Evolutionary conservation across 1,139 yeast genomes (phyloP).

Genomic region (Taiozyma onychis): DNA sequence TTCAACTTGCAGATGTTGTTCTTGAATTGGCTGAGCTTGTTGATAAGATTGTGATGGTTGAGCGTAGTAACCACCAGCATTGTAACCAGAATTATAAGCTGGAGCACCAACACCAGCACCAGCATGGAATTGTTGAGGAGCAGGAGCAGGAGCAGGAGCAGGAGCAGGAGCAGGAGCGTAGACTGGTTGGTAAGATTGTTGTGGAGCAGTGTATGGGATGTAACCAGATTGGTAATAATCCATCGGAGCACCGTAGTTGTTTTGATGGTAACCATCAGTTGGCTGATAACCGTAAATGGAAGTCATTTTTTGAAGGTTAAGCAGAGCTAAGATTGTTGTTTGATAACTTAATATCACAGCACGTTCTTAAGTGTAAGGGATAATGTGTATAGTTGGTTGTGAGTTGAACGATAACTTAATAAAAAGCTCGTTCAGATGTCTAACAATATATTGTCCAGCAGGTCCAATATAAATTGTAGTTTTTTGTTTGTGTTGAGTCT

Average conservation of each 20-base stretch:
- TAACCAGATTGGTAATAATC: background rate
- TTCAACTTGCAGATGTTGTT: constrained; percentile 16
- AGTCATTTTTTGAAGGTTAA: constrained; percentile 6
- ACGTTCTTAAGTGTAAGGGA: background rate
- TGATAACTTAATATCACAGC: background rate
- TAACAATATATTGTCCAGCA: background rate
- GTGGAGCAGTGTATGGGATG: background rate
- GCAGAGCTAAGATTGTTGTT: background rate
- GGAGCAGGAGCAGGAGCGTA: too few relatives aligned
- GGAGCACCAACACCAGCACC: background rate
- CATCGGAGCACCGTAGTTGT: constrained; percentile 1
- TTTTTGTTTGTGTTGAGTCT: background rate
- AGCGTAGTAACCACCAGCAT: constrained; percentile 3
- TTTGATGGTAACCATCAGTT: constrained; percentile 7
- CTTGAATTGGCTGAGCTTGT: constrained; percentile 8
- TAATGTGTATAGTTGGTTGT: background rate
- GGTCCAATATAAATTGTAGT: background rate
- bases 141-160: background rate
- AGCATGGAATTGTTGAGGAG: constrained; percentile 1
- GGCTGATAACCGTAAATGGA: constrained; percentile 11
- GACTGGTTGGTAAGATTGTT: background rate
- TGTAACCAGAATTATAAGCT: constrained; percentile 1
- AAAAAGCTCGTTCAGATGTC: constrained; percentile 10
- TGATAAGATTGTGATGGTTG: background rate
- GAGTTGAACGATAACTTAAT: constrained; percentile 15